Evolutionary conservation across 2,329 filamentous ascomycete species (phyloP), one percentile per base, ranked within the genome.

Genomic region (Cephalotrichum gorgonifer): DNA sequence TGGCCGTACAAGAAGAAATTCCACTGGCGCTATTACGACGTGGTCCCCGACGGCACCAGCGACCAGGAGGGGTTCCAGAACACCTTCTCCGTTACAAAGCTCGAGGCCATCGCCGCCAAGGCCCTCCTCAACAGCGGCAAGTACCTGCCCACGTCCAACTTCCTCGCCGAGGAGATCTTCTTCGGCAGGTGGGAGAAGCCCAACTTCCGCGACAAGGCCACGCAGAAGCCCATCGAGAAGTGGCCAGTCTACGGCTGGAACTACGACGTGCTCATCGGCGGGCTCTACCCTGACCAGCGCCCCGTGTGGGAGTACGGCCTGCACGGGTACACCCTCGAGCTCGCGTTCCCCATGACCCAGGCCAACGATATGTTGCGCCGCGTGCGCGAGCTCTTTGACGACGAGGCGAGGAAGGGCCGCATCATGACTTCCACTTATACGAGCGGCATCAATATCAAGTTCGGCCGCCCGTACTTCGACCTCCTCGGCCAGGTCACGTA

Each of bases 221-320:
- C 69, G 27, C 63, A 72, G 58, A 49, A 62, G 47, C 53, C 61
- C n/a, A 67, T 75, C 49, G 56, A 55, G 0, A 53, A 62, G 3
- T 75, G 71, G 71, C 73, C 73, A 15, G 72, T 75, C 25, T 74
- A 74, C 53, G 73, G 73, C 11, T 75, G 68, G 65, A 74, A 75
- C 60, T 74, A 76, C 55, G 72, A 75, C 55, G 71, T 76, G 9
- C 62, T 76, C 14, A 75, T 76, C 51, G 73, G 73, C 15, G 73
- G 73, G 0, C 57, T 75, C 17, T 75, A 75, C 55, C 69, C 64
- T 7, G 67, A 66, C 48, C 69, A 73, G 56, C 64, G 64, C 48
- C 67, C 72, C 4, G 65, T 73, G 53, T 75, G 72, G 72, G 73
- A 75, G n/a, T 67, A 71, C 44, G 66, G 63, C 25, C 62, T 76